These are phyloP conservation scores for Dactylellina haptotyla DNA, from an alignment of 2,329 filamentous ascomycete species.

Conservation along the genomic window DNA sequence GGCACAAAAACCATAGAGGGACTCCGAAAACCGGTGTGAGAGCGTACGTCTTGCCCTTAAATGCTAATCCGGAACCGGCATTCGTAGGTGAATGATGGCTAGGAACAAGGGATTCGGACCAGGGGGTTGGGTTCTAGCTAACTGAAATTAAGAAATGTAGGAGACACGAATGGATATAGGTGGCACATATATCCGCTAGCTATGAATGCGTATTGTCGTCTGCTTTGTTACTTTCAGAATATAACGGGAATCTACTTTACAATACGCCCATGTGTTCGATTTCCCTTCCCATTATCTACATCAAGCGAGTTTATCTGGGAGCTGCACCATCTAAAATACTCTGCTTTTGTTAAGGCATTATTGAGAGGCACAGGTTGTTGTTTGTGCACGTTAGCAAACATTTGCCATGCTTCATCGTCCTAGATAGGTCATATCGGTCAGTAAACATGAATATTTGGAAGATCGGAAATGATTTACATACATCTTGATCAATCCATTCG, in stretches of 20 bases:
- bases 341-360: conserved; percentile 27
- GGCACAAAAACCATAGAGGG: not conserved
- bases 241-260: conserved; percentile 2
- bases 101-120: not conserved
- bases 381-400: conserved; percentile 50
- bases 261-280: not conserved
- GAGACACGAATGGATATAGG: no score
- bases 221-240: not conserved
- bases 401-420: conserved; percentile 50
- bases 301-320: conserved; percentile 9
- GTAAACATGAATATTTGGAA: not conserved
- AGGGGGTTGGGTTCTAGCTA: no score
- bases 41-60: conserved; percentile 21
- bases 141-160: no score
- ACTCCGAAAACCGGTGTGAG: no score
- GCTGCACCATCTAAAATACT: conserved; percentile 49
- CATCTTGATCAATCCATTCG: conserved; percentile 83
- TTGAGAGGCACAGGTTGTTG: conserved; percentile 30
- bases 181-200: not conserved
- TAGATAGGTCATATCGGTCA: not conserved
- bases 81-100: not conserved
- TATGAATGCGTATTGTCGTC: no score
- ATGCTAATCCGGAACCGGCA: conserved; percentile 5
- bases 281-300: conserved; percentile 24
- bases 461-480: not conserved